Evolutionary conservation across 2,329 filamentous ascomycete species (phyloP).

Genomic region (Colletotrichum somersetense): DNA sequence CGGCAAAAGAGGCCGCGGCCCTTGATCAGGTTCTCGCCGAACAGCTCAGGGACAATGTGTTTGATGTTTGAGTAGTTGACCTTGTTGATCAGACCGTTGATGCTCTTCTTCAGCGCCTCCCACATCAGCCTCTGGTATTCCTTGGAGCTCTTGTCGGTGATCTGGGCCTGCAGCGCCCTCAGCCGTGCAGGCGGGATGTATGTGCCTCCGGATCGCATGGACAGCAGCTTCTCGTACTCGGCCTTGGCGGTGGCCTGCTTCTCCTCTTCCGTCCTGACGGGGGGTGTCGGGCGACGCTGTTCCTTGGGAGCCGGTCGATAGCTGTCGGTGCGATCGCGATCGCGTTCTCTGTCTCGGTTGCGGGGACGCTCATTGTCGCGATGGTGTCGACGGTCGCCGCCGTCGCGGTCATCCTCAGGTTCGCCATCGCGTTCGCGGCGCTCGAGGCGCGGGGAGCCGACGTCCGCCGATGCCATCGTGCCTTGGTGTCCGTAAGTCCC

Average conservation of each 20-base stretch:
- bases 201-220: constrained; percentile 92
- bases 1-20: constrained; percentile 94
- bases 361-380: constrained; percentile 45
- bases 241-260: constrained; percentile 91
- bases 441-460: constrained; percentile 56
- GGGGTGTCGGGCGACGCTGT: constrained; percentile 52
- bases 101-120: constrained; percentile 98
- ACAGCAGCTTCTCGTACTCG: constrained; percentile 92
- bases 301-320: constrained; percentile 59
- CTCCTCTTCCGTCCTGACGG: constrained; percentile 76
- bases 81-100: constrained; percentile 99
- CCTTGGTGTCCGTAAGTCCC: constrained; percentile 8
- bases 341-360: constrained; percentile 44
- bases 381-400: constrained; percentile 61
- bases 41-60: constrained; percentile 94
- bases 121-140: constrained; percentile 99
- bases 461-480: constrained; percentile 61
- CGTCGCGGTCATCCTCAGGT: constrained; percentile 50
- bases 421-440: constrained; percentile 45
- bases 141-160: constrained; percentile 95
- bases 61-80: constrained; percentile 99
- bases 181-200: constrained; percentile 95
- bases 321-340: constrained; percentile 62
- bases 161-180: constrained; percentile 92
- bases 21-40: constrained; percentile 92